Base-by-base conservation (phyloP, 148 eudicot species). In the Arctostaphylos glauca region DNA sequence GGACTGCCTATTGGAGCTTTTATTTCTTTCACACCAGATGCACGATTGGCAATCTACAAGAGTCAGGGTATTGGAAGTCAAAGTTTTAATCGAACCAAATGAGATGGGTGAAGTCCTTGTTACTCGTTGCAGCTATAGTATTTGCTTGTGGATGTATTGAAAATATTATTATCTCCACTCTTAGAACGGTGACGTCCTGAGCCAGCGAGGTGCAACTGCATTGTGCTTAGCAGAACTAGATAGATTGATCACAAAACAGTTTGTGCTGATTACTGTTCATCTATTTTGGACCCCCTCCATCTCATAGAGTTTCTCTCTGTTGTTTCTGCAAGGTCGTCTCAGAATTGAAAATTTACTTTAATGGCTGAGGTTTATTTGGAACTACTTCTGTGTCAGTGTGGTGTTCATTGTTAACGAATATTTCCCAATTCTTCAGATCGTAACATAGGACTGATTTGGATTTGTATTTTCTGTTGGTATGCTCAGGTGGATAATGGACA, bases 401-500 rank as follows among this genome's bases (percentile, higher is more conserved):
- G 68, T 12, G 46, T 71, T 44, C 76, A 73, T 73, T 19, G 5
- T 55, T 55, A 16, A 60, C 19, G 25, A 6, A 60, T 73, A 14
- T 49, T 46, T 46, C 54, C 19, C 10, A 5, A 2, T 3, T 25
- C 21, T 3, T 3, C 60, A 52, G 56, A 46, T 72, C 2, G 64
- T 60, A 60, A 58, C 9, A 48, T n/a, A 79, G 62, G 16, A 49
- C 21, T 83, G 71, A 83, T 12, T 41, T 56, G 60, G 71, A 12
- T 66, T 66, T 3, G 23, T 66, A 25, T 66, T 66, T 19, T 66
- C 44, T 66, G 43, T 66, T 66, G 71, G 41, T 58, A 60, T 78
- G 56, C 88, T 89, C 89, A 95, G 98, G 86, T 95, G 98, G 99
- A 93, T 96, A 82, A 96, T 94, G 92, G 99, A 96, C 87, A 96